phyloP scores from a whole-genome alignment of 108 stramenopile genomes.

The Stephanodiscus minutulus region DNA sequence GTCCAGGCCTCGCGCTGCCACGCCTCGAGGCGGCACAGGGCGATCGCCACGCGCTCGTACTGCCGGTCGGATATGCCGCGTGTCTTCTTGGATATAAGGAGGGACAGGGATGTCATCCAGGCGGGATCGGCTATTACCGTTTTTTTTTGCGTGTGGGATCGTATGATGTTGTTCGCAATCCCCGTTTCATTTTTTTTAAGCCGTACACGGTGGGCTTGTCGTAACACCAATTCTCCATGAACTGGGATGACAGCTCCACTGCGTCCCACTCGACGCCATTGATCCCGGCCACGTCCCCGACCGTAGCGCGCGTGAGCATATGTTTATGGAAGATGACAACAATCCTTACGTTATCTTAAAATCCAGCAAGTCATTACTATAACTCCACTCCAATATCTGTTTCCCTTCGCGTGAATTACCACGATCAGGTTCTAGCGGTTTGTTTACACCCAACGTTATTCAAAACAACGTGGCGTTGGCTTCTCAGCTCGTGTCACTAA shows the following conservation, averaged over 20 bases:
- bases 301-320: slow-evolving; percentile 92
- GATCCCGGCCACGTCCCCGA: slow-evolving; percentile 98
- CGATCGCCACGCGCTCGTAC: slow-evolving; percentile 68
- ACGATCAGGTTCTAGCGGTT: slow-evolving; percentile 52
- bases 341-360: not conserved
- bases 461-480: not conserved
- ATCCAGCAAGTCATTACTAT: not conserved
- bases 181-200: too few species aligned
- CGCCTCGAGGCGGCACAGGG: slow-evolving; percentile 77
- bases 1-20: too few species aligned
- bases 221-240: slow-evolving; percentile 99
- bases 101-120: slow-evolving; percentile 77
- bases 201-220: slow-evolving; percentile 88
- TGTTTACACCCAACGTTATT: slow-evolving; percentile 11
- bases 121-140: slow-evolving; percentile 52
- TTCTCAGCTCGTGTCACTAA: slow-evolving; percentile 23
- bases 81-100: slow-evolving; percentile 42
- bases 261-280: slow-evolving; percentile 97
- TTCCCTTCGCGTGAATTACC: slow-evolving; percentile 57
- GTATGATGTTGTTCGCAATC: too few species aligned
- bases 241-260: slow-evolving; percentile 97
- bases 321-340: slow-evolving; percentile 72
- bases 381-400: not conserved
- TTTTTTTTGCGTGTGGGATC: too few species aligned
- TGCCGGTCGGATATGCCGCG: slow-evolving; percentile 42